Evolutionary conservation across 2,329 filamentous ascomycete species (phyloP).

Genomic region (Magnaporthiopsis incrustans): DNA sequence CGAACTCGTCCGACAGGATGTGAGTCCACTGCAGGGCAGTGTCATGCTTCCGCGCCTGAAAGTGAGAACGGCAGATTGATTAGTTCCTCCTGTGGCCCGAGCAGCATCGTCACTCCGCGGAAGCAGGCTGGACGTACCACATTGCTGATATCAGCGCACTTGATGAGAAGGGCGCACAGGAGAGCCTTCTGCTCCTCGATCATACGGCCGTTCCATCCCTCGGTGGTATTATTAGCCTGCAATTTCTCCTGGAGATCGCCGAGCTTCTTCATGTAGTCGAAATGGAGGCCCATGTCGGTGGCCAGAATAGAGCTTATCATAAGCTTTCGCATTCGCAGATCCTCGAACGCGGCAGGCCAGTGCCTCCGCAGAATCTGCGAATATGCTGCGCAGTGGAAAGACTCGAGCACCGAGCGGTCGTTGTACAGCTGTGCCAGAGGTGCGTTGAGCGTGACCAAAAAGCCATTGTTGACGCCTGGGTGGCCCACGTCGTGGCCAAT

Average conservation of each 20-base stretch:
- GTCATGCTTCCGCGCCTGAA: slow-evolving; percentile 72
- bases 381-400: slow-evolving; percentile 94
- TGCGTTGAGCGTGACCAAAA: slow-evolving; percentile 83
- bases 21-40: slow-evolving; percentile 84
- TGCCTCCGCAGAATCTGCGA: slow-evolving; percentile 90
- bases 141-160: slow-evolving; percentile 98
- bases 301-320: slow-evolving; percentile 98
- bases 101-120: not conserved
- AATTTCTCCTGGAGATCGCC: slow-evolving; percentile 74
- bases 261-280: slow-evolving; percentile 90
- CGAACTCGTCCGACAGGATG: slow-evolving; percentile 92
- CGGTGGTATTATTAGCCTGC: slow-evolving; percentile 54
- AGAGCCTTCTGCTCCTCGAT: slow-evolving; percentile 70
- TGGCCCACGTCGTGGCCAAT: slow-evolving; percentile 97
- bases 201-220: slow-evolving; percentile 70
- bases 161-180: slow-evolving; percentile 87
- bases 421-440: slow-evolving; percentile 94
- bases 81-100: not conserved
- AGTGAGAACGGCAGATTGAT: not conserved
- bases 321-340: slow-evolving; percentile 71
- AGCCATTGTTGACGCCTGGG: slow-evolving; percentile 96
- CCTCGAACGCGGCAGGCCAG: slow-evolving; percentile 77
- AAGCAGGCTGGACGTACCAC: slow-evolving; percentile 55
- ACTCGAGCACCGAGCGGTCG: slow-evolving; percentile 91
- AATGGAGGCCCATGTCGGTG: slow-evolving; percentile 95